phyloP scores from a whole-genome alignment of 2,329 filamentous ascomycete genomes.

The Drechslerella stenobrocha region DNA sequence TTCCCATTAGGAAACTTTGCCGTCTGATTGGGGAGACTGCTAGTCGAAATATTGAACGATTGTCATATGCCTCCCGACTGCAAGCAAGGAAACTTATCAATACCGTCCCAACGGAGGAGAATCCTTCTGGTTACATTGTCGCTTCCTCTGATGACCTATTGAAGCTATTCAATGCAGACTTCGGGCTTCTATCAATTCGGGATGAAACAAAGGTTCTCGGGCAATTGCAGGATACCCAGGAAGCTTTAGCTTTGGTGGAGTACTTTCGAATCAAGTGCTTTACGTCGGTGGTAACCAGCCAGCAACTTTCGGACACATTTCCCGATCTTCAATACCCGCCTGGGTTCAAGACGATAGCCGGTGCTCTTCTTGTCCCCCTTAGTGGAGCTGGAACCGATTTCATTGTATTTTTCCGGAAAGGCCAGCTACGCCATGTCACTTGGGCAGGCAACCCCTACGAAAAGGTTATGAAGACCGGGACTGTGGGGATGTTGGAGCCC shows the following conservation, averaged over 20 bases:
- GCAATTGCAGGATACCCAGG: constrained; percentile 72
- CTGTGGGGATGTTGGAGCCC: constrained; percentile 73
- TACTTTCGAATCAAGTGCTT: constrained; percentile 77
- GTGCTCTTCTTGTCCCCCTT: constrained; percentile 78
- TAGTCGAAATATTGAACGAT: constrained; percentile 80
- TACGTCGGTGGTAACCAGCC: constrained; percentile 74
- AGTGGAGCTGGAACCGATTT: constrained; percentile 77
- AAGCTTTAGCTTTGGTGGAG: constrained; percentile 80
- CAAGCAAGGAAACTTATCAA: constrained; percentile 88
- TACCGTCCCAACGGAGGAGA: constrained; percentile 75
- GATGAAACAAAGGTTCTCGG: constrained; percentile 90
- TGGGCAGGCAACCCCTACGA: constrained; percentile 89
- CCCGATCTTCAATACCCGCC: constrained; percentile 78
- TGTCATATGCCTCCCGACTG: constrained; percentile 81
- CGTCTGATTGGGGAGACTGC: constrained; percentile 82
- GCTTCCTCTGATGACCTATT: constrained; percentile 84
- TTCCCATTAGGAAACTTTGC: constrained; percentile 90
- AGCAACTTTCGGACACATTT: constrained; percentile 75
- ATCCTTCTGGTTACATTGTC: constrained; percentile 86
- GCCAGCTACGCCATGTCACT: constrained; percentile 75
- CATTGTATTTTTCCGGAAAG: constrained; percentile 85
- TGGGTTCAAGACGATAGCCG: constrained; percentile 76
- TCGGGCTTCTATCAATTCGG: constrained; percentile 77
- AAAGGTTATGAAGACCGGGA: constrained; percentile 72
- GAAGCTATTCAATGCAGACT: constrained; percentile 83